phyloP scores from a whole-genome alignment of 768 basidiomycete genomes.

The Kwoniella dejecticola region DNA sequence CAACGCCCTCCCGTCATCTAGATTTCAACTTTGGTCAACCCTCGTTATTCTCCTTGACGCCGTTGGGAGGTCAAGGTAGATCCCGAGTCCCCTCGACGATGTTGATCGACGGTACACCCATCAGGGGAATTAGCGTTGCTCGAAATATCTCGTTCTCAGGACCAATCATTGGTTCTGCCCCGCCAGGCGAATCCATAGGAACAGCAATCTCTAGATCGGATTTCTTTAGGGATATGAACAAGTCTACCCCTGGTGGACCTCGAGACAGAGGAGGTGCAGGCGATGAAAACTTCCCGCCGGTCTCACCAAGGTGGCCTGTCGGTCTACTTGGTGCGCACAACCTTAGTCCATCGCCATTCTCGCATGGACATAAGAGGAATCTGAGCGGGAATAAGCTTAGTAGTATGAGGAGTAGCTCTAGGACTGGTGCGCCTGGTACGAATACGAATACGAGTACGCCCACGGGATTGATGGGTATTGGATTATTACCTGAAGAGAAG shows the following conservation, averaged over 20 bases:
- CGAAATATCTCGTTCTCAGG: slow-evolving; percentile 16
- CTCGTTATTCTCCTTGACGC: slow-evolving; percentile 47
- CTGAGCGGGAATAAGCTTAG: slow-evolving; percentile 31
- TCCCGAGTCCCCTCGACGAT: slow-evolving; percentile 31
- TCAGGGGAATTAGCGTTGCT: slow-evolving; percentile 17
- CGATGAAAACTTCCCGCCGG: slow-evolving; percentile 15
- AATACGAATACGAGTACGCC: not conserved
- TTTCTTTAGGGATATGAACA: slow-evolving; percentile 40
- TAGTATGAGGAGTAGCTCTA: slow-evolving; percentile 30
- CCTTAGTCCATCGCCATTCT: slow-evolving; percentile 38
- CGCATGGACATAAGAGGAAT: slow-evolving; percentile 28
- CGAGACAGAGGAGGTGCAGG: not conserved
- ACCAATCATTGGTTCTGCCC: slow-evolving; percentile 3
- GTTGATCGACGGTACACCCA: slow-evolving; percentile 25
- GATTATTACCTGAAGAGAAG: slow-evolving; percentile 25
- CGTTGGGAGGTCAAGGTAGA: slow-evolving; percentile 32
- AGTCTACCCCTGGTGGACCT: slow-evolving; percentile 10
- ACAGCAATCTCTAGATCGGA: slow-evolving; percentile 22
- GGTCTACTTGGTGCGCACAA: slow-evolving; percentile 36
- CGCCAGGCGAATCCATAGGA: slow-evolving; percentile 1
- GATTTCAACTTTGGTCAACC: slow-evolving; percentile 50
- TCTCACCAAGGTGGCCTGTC: slow-evolving; percentile 35
- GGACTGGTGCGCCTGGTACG: slow-evolving; percentile 16
- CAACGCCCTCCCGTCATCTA: slow-evolving; percentile 48
- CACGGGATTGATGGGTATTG: slow-evolving; percentile 5